Evolutionary conservation across 208 protist species (phyloP).

Genomic region (Leishmania arabica): DNA sequence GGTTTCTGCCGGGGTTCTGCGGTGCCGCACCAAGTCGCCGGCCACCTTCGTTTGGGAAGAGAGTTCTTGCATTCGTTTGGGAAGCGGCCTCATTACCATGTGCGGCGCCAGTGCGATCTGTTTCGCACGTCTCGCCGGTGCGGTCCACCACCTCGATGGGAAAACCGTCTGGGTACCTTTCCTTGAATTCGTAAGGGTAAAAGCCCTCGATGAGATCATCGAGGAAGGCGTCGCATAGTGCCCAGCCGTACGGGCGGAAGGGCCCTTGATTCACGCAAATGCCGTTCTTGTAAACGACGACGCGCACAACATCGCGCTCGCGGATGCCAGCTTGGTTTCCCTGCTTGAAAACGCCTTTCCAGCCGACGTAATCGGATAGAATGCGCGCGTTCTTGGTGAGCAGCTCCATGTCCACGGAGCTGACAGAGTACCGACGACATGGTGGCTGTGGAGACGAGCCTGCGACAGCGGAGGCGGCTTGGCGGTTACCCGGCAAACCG

Average conservation of each 20-base stretch:
- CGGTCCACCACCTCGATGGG: conserved; percentile 85
- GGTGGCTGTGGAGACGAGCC: not conserved
- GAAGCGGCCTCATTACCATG: not conserved
- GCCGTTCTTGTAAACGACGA: conserved; percentile 89
- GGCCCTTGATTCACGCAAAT: conserved; percentile 88
- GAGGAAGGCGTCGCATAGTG: conserved; percentile 87
- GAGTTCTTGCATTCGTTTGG: not conserved
- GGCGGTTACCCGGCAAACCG: not conserved
- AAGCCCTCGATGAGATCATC: conserved; percentile 92
- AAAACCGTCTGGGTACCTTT: conserved; percentile 92
- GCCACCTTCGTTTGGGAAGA: conserved; percentile 19
- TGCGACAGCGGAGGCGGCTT: not conserved
- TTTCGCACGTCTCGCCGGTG: conserved; percentile 34
- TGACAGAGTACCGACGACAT: not conserved
- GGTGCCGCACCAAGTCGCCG: conserved; percentile 32
- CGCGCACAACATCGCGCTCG: conserved; percentile 76
- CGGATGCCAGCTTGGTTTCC: conserved; percentile 68
- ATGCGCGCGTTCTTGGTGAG: conserved; percentile 78
- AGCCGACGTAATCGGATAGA: conserved; percentile 86
- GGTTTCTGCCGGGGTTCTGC: not conserved
- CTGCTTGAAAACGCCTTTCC: conserved; percentile 60
- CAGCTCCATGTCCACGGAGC: conserved; percentile 59
- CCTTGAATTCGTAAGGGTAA: conserved; percentile 94
- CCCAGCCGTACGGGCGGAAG: conserved; percentile 90
- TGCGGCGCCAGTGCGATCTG: conserved; percentile 4